A percentile compares a stretch with the other conserved stretches of the same genome.
Evolutionary conservation across 2,329 filamentous ascomycete genomes (phyloP).

Genomic region (Neophaeococcomyces aloes): DNA sequence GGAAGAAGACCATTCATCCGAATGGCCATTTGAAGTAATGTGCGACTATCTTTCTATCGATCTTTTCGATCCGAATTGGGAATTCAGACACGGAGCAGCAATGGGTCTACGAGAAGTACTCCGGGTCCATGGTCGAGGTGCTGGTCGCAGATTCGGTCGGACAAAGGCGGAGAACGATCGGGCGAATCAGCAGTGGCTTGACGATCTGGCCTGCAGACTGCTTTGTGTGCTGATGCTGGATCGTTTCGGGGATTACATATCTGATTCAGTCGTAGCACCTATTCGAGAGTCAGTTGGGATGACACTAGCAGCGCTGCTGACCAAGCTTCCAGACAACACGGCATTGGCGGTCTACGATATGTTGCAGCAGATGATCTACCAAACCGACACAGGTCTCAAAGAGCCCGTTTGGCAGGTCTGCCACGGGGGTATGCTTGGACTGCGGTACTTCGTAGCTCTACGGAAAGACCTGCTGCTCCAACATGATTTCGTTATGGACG

Average conservation of each 20-base stretch:
- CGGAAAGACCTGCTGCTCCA: slow-evolving; percentile 82
- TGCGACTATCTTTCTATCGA: slow-evolving; percentile 92
- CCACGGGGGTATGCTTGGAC: slow-evolving; percentile 94
- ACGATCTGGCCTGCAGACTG: slow-evolving; percentile 88
- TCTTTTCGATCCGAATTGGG: slow-evolving; percentile 87
- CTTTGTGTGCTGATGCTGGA: slow-evolving; percentile 96
- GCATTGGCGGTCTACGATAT: slow-evolving; percentile 78
- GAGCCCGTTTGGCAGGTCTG: slow-evolving; percentile 84
- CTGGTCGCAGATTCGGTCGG: slow-evolving; percentile 65
- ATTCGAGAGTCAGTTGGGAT: slow-evolving; percentile 94
- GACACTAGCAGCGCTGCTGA: slow-evolving; percentile 77
- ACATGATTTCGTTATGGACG: slow-evolving; percentile 78
- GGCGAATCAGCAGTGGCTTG: slow-evolving; percentile 75
- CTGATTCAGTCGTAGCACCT: slow-evolving; percentile 90
- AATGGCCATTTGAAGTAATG: slow-evolving; percentile 90
- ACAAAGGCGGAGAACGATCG: slow-evolving; percentile 62
- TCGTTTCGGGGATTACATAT: slow-evolving; percentile 94
- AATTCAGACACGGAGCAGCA: slow-evolving; percentile 88
- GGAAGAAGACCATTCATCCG: slow-evolving; percentile 65
- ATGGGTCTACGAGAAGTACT: slow-evolving; percentile 89
- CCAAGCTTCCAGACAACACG: slow-evolving; percentile 66
- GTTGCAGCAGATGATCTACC: slow-evolving; percentile 83
- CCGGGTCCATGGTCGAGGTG: slow-evolving; percentile 80
- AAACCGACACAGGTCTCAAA: slow-evolving; percentile 64
- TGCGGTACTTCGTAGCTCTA: slow-evolving; percentile 90